A percentile compares a stretch with the other conserved stretches of the same genome.
Evolutionary conservation across 2,329 filamentous ascomycete species (phyloP).

Genomic region (Westerdykella ornata): DNA sequence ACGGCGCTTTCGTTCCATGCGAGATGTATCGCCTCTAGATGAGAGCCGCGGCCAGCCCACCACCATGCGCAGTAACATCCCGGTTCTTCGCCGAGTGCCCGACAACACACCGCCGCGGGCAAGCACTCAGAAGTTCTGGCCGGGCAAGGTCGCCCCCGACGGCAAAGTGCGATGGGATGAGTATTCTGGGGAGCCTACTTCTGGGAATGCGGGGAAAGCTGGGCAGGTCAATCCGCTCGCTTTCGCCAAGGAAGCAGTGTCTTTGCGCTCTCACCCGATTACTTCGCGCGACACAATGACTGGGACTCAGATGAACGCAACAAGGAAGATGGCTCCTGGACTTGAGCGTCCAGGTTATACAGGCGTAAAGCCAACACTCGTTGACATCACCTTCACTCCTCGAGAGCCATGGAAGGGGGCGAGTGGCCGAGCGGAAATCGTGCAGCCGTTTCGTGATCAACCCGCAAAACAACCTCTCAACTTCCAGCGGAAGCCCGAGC

Average conservation of each 20-base stretch:
- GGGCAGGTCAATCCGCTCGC: slow-evolving; percentile 51
- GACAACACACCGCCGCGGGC: slow-evolving; percentile 12
- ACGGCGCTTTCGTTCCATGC: slow-evolving; percentile 28
- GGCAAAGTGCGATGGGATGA: slow-evolving; percentile 53
- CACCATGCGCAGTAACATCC: slow-evolving; percentile 22
- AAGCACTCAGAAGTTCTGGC: slow-evolving; percentile 31
- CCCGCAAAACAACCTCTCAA: slow-evolving; percentile 51
- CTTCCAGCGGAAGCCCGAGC: slow-evolving; percentile 35
- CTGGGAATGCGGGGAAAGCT: slow-evolving; percentile 46
- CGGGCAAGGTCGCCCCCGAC: slow-evolving; percentile 31
- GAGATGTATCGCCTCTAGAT: slow-evolving; percentile 38
- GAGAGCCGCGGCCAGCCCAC: slow-evolving; percentile 23
- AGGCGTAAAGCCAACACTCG: slow-evolving; percentile 21
- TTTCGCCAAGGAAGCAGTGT: slow-evolving; percentile 18
- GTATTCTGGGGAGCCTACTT: slow-evolving; percentile 59
- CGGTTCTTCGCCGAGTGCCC: slow-evolving; percentile 28
- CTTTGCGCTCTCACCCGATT: slow-evolving; percentile 5
- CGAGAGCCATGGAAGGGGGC: slow-evolving; percentile 62
- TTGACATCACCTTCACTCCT: slow-evolving; percentile 43
- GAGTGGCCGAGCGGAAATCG: slow-evolving; percentile 60
- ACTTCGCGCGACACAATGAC: background rate
- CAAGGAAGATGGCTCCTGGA: slow-evolving; percentile 24
- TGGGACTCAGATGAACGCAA: background rate
- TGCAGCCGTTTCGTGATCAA: slow-evolving; percentile 59
- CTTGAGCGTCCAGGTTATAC: slow-evolving; percentile 25